Evolutionary conservation across 768 basidiomycete species (phyloP).

Genomic region (Boletus subparvulus): DNA sequence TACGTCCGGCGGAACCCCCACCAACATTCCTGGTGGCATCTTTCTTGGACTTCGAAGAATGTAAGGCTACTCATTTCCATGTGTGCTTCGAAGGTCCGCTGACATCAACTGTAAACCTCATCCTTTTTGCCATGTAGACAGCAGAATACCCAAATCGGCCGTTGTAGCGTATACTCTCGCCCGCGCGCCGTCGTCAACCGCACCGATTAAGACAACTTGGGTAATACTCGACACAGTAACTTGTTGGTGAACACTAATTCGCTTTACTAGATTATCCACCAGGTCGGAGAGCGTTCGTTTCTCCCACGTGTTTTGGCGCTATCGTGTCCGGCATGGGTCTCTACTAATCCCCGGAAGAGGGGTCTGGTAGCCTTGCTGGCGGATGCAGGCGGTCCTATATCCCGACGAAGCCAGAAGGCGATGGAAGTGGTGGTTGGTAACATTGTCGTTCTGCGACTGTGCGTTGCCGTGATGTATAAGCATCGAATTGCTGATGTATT

Average conservation of each 20-base stretch:
- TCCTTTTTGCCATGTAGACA: slow-evolving; percentile 40
- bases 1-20: slow-evolving; percentile 28
- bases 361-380: slow-evolving; percentile 49
- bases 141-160: slow-evolving; percentile 38
- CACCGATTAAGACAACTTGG: slow-evolving; percentile 37
- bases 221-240: slow-evolving; percentile 26
- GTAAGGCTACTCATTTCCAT: slow-evolving; percentile 37
- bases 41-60: slow-evolving; percentile 61
- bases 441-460: slow-evolving; percentile 56
- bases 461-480: slow-evolving; percentile 2
- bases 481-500: background rate
- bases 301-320: slow-evolving; percentile 47
- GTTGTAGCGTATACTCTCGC: slow-evolving; percentile 31
- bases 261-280: slow-evolving; percentile 19
- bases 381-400: slow-evolving; percentile 44
- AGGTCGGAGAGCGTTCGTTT: slow-evolving; percentile 40
- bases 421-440: slow-evolving; percentile 49
- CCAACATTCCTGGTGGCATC: slow-evolving; percentile 50
- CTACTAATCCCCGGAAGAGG: slow-evolving; percentile 31
- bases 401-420: slow-evolving; percentile 30
- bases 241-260: slow-evolving; percentile 2
- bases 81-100: background rate
- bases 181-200: slow-evolving; percentile 32
- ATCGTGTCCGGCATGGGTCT: slow-evolving; percentile 36
- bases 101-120: slow-evolving; percentile 25